These are phyloP conservation scores for Acanthamoeba healyi DNA, from an alignment of 208 protist species.

Conservation along the genomic window DNA sequence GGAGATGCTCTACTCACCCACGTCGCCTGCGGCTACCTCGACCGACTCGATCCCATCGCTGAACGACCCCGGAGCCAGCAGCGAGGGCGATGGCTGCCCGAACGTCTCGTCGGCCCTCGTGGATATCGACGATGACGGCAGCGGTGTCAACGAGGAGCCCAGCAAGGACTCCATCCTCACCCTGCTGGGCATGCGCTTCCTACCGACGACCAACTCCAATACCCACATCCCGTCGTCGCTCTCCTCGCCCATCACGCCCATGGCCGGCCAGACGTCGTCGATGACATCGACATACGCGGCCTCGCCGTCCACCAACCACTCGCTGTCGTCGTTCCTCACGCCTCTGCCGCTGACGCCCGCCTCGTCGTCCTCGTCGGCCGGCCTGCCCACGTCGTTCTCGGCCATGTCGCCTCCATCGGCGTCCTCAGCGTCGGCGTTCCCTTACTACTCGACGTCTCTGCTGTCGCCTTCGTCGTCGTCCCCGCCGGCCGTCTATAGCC, in stretches of 20 bases:
- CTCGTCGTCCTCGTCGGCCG: not conserved
- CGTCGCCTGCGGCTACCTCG: not conserved
- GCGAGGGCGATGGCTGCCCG: not conserved
- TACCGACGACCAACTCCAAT: not conserved
- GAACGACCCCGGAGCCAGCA: constrained; percentile 19
- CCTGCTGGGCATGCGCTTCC: constrained; percentile 39
- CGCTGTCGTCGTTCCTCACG: not conserved
- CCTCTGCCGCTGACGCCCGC: not conserved
- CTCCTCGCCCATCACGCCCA: constrained; percentile 17
- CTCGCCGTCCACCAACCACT: not conserved
- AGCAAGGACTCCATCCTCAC: constrained; percentile 27
- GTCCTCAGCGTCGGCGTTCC: not conserved
- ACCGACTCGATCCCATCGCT: not conserved
- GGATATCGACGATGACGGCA: not conserved
- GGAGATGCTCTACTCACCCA: constrained; percentile 55
- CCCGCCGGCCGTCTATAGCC: constrained; percentile 19
- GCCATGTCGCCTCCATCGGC: not conserved
- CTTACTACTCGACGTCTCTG: constrained; percentile 6
- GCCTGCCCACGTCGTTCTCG: constrained; percentile 19
- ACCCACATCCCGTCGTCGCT: not conserved
- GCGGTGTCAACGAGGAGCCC: not conserved
- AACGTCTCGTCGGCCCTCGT: not conserved
- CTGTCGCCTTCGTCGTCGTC: not conserved
- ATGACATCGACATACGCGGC: not conserved
- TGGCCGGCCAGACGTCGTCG: not conserved